Evolutionary conservation across 2,329 filamentous ascomycete genomes (phyloP), one percentile per base, ranked within the genome.

Genomic region (Neonectria faginata): DNA sequence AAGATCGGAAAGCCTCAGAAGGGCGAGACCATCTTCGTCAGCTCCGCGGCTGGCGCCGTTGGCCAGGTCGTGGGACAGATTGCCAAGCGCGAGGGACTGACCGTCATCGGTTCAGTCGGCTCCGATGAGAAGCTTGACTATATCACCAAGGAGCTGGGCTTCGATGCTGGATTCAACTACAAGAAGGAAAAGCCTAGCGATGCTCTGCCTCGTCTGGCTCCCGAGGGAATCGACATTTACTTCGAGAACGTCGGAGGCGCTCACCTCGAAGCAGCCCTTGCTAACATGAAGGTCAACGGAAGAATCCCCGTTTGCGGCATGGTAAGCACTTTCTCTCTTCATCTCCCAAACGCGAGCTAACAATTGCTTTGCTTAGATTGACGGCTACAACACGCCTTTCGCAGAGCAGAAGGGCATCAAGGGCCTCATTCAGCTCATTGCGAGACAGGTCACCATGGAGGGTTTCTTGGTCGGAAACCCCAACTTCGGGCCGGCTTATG

Each of bases 21-120:
- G 63, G 90, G 89, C 1, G 89, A 93, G 71, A 94, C 91, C 42
- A 93, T 97, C 74, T 93, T 95, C 78, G 85, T 97, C 70, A 92
- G 89, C 62, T 90, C 92, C 3, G 93, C 93, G 0, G 91, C 90
- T 3, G 93, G 93, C 31, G 92, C 92, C 1, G 93, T 97, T 3
- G 93, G 93, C 3, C 91, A 94, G 78, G 77, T 96, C 8, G 93
- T 96, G 20, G 93, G 93, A 6, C 93, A 96, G 80, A 80, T 97
- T 48, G 92, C 92, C 66, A 95, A 95, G 85, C 88, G 89, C 66
- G 90, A 94, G 78, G 93, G 93, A 2, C 79, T 96, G 62, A 89
- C 80, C 48, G 93, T 97, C 44, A 90, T 97, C 67, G 93, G 93
- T 18, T 92, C 89, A 56, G 92, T 93, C 11, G 93, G 93, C 3